Evolutionary conservation across 257 asterid genomes (phyloP).

Genomic region (Handroanthus guayacan): DNA sequence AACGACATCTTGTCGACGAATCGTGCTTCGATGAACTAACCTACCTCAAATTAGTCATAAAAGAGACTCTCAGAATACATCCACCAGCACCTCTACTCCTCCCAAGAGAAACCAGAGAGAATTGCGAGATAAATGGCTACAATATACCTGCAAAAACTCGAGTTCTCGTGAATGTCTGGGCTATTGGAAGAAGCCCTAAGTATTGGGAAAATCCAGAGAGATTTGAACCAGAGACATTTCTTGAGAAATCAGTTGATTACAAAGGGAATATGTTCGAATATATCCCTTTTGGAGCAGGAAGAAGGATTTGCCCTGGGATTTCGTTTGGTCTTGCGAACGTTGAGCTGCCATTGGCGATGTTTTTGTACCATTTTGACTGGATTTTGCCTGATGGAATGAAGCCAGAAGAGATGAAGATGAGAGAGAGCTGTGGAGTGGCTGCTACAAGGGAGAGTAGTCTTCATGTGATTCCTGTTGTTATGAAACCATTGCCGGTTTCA

Average conservation of each 20-base stretch:
- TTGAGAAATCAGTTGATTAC: neutral
- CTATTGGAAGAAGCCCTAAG: slow-evolving; percentile 36
- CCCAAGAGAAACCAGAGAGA: slow-evolving; percentile 29
- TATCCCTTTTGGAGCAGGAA: slow-evolving; percentile 45
- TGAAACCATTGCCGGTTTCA: slow-evolving; percentile 6
- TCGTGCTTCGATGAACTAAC: slow-evolving; percentile 14
- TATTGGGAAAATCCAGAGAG: slow-evolving; percentile 37
- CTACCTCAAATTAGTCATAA: slow-evolving; percentile 31
- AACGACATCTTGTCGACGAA: neutral
- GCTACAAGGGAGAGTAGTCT: slow-evolving; percentile 15
- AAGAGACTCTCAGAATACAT: slow-evolving; percentile 39
- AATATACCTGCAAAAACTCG: slow-evolving; percentile 22
- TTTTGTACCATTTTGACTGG: slow-evolving; percentile 44
- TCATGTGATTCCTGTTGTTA: slow-evolving; percentile 24
- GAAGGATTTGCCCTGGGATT: slow-evolving; percentile 44
- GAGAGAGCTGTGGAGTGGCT: slow-evolving; percentile 12
- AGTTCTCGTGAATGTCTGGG: slow-evolving; percentile 37
- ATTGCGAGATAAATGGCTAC: slow-evolving; percentile 31
- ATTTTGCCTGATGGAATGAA: slow-evolving; percentile 33
- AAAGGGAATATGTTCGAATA: neutral
- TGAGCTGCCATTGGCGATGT: slow-evolving; percentile 30
- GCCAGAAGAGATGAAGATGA: slow-evolving; percentile 36
- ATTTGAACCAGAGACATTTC: slow-evolving; percentile 39
- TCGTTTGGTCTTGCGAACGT: slow-evolving; percentile 20
- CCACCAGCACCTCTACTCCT: slow-evolving; percentile 35